phyloP scores from a whole-genome alignment of 2,329 filamentous ascomycete genomes.

The Ramichloridium luteum region DNA sequence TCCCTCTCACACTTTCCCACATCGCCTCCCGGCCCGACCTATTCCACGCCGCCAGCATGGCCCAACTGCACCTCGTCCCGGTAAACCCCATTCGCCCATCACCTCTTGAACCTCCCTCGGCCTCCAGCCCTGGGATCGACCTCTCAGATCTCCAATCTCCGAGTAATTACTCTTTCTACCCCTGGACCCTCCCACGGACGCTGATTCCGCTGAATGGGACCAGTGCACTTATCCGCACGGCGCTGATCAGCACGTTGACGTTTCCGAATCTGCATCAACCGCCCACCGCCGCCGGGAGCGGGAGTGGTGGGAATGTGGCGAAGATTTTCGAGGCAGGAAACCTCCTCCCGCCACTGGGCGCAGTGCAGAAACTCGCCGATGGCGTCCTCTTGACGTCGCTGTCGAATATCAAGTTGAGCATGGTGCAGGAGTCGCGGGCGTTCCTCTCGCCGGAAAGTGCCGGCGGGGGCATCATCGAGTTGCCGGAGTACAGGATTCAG shows the following conservation, averaged over 20 bases:
- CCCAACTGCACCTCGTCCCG: constrained; percentile 66
- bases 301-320: constrained; percentile 1
- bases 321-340: constrained; percentile 9
- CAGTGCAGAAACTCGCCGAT: constrained; percentile 45
- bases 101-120: constrained; percentile 39
- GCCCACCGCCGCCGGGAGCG: constrained; percentile 1
- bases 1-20: constrained; percentile 63
- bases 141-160: constrained; percentile 45
- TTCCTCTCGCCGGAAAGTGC: constrained; percentile 23
- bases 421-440: constrained; percentile 50
- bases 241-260: constrained; percentile 58
- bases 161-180: constrained; percentile 75
- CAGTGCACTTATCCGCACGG: constrained; percentile 60
- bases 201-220: constrained; percentile 65
- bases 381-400: constrained; percentile 50
- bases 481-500: constrained; percentile 55
- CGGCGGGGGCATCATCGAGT: constrained; percentile 25
- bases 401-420: constrained; percentile 49
- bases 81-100: constrained; percentile 24
- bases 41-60: constrained; percentile 79
- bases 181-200: constrained; percentile 74
- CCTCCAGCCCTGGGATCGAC: constrained; percentile 40
- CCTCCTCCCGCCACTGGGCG: constrained; percentile 22
- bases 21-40: constrained; percentile 69
- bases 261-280: constrained; percentile 41